Conservation (phyloP, 257 asterid species). For the Nicotiana noctiflora region DNA sequence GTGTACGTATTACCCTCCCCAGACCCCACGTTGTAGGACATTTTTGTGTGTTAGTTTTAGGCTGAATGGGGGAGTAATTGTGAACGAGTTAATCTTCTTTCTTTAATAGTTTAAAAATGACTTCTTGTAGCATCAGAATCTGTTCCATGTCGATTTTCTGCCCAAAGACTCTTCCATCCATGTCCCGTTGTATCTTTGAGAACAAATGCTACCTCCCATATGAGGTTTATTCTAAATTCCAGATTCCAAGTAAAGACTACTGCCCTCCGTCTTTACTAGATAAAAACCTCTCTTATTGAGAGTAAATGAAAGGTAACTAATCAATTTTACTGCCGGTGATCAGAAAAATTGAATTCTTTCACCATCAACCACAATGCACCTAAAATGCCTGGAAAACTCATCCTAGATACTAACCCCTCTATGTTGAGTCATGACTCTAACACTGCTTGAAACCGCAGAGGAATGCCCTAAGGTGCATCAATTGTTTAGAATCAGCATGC, state of each 20-base stretch:
- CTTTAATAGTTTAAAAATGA: neutral
- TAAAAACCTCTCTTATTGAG: neutral
- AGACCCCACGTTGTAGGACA: neutral
- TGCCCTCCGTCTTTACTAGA: neutral
- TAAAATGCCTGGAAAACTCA: neutral
- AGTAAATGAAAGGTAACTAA: neutral
- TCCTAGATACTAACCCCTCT: neutral
- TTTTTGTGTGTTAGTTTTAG: neutral
- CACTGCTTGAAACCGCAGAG: neutral
- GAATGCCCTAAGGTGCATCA: neutral
- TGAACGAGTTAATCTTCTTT: neutral
- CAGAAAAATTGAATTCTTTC: neutral
- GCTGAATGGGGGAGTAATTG: neutral
- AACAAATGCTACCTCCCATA: neutral
- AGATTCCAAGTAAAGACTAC: conserved; percentile 1
- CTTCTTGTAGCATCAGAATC: neutral
- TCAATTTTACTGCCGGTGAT: neutral
- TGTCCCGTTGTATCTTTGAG: neutral
- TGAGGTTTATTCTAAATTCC: neutral
- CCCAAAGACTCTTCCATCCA: neutral
- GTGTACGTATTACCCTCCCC: too few species aligned
- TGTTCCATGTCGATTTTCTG: neutral
- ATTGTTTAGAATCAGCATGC: neutral
- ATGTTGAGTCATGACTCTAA: neutral
- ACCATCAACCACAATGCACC: neutral